Evolutionary conservation across 2,329 filamentous ascomycete species (phyloP), one percentile per base, ranked within the genome.

Genomic region (Aspergillus tanneri): DNA sequence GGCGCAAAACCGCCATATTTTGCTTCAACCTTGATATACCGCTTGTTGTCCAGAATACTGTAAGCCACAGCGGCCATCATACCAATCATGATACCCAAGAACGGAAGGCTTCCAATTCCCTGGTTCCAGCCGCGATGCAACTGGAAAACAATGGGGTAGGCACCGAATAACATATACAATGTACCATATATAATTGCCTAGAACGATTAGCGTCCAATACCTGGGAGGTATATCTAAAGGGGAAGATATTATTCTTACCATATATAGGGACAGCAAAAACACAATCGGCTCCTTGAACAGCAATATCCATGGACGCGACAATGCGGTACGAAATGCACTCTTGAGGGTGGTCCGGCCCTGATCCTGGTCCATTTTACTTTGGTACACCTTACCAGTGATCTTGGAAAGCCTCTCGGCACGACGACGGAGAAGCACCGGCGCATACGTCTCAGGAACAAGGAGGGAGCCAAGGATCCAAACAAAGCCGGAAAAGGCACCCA

Each of bases 401-500:
- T 79, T 74, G 5, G 72, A 73, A 14, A 80, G 65, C 32, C 62
- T 73, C 34, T 70, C 65, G 0, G 78, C 77, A 5, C 77, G 76
- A 43, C 69, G 73, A 46, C 75, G 72, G 22, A 82, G 71, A 10
- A 81, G 68, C 3, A 79, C 74, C 0, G 77, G 77, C 0, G 71
- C 71, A 55, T 78, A 81, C 1, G 68, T 70, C 47, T 70, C 67
- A 0, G 67, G 68, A 22, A 69, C 61, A 12, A 66, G 43, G 1
- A 63, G 45, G 2, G 61, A 45, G 18, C 65, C 65, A 2, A 61
- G 16, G 19, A 71, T 60, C 67, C 81, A 85, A 41, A 86, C 74
- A 9, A 76, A 67, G 8, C 81, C 82, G 2, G 81, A 83, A 63
- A 87, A 84, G 50, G 83, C 81, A 42, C 79, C 76, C 61, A 83